Evolutionary conservation across 139 green algal genomes (phyloP), one percentile per base, ranked within the genome.

Genomic region (Zygnema circumcarinatum): DNA sequence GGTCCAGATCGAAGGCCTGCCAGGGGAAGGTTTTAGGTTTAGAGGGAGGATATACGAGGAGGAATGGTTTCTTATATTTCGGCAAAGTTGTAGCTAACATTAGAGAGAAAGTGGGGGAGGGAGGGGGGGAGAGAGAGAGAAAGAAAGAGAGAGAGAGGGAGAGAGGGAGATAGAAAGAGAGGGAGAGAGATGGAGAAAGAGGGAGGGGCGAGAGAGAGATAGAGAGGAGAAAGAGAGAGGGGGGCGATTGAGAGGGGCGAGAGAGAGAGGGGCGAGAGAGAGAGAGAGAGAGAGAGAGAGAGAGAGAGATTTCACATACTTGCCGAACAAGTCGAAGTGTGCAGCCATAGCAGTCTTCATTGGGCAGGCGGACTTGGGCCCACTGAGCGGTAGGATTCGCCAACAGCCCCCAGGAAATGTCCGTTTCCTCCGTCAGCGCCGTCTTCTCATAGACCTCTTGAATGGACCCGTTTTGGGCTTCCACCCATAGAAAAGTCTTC

Each of bases 351-450:
- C 81, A 87, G 29, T 83, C 67, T 22, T 33, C 33, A 41, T 31
- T 22, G 31, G 81, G 81, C 29, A 87, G 67, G 16, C 21, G 78
- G 32, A 87, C 81, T 3, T 32, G 36, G 32, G 81, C 81, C 81
- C 81, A 87, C 81, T 87, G 81, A 33, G 81, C 81, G 11, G 81
- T 87, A 7, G 81, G 81, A 69, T 87, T 83, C 7, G 81, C 81
- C 67, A 83, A 22, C 2, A 82, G 39, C n/a, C 81, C 81, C 81
- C 81, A 87, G 25, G 81, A 67, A 3, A 35, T 47, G 7, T 2
- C 16, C 32, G 81, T 69, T 52, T 62, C 81, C n/a, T 83, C 75
- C 1, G 81, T 87, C 31, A 87, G 33, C 0, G 32, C 32, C 0
- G 56, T 36, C 22, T 76, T 21, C 0, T 38, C 32, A 33, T 87